A percentile compares a stretch with the other conserved stretches of the same genome.
Evolutionary conservation across 2,329 filamentous ascomycete species (phyloP).

Genomic region (Cordyceps pruinosa): DNA sequence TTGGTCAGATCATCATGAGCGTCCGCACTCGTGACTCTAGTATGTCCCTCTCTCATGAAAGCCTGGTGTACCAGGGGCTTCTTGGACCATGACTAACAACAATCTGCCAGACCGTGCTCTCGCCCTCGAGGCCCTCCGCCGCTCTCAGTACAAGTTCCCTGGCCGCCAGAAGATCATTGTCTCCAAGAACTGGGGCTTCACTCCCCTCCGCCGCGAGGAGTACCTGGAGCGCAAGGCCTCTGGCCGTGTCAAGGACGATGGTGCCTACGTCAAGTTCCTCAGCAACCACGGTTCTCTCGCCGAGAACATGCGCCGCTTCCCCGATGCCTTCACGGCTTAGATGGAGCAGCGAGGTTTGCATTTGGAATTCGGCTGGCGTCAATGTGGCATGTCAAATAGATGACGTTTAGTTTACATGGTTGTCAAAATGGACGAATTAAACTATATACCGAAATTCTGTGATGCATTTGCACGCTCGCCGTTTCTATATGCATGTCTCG

Average conservation of each 20-base stretch:
- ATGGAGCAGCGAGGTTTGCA: conserved; percentile 28
- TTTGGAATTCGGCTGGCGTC: conserved; percentile 39
- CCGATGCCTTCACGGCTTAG: conserved; percentile 72
- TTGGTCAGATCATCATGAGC: conserved; percentile 97
- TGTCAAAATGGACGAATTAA: conserved; percentile 28
- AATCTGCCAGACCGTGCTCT: conserved; percentile 67
- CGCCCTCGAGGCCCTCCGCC: conserved; percentile 97
- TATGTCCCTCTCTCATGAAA: conserved; percentile 39
- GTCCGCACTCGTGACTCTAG: conserved; percentile 92
- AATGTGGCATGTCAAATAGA: conserved; percentile 37
- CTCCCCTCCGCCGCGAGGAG: conserved; percentile 92
- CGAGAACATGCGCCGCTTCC: conserved; percentile 91
- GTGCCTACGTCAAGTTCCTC: conserved; percentile 99
- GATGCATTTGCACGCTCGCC: not conserved
- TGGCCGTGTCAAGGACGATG: conserved; percentile 91
- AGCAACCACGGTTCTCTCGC: conserved; percentile 82
- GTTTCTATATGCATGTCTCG: not conserved
- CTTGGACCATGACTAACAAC: conserved; percentile 8
- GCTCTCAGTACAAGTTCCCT: conserved; percentile 99
- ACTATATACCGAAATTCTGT: not conserved
- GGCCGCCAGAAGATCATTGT: conserved; percentile 99
- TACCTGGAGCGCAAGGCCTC: conserved; percentile 93
- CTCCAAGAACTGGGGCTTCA: conserved; percentile 99
- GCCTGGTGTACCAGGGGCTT: too few relatives aligned
- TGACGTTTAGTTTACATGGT: conserved; percentile 26